Base-by-base conservation (phyloP, 164 flowering plant genomes). In the Chimonanthus salicifolius region DNA sequence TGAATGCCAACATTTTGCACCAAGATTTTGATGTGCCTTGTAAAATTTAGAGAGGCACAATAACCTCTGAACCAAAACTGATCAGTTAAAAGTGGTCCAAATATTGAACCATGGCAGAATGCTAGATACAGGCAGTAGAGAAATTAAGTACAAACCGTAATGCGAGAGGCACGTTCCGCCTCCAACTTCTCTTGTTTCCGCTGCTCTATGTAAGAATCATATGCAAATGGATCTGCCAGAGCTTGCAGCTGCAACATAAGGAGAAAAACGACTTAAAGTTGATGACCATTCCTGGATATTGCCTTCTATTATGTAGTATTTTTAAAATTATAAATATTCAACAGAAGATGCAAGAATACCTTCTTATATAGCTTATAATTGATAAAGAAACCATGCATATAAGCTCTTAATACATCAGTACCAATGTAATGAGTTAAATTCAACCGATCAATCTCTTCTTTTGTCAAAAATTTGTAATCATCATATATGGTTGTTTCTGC, bases 301-400 rank as follows among this genome's bases (percentile, higher is more conserved):
- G 45, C 58, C 58, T 11, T 48, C 21, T 15, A 49, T 54, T 6
- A 48, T 20, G 10, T 13, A 58, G 44, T 18, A 9, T 54, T 13
- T 8, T 54, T n/a, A 46, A 71, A 33, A 58, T 62, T 5, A 46
- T 15, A 69, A n/a, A 58, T 44, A 58, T 54, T 66, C 47, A 45
- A 21, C 11, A 15, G 16, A 13, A 20, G 47, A 69, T 45, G 64
- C 71, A 76, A 49, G 65, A 75, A 71, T 58, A 90, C 97, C 95
- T 86, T 88, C 76, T 86, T 85, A 82, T 95, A 95, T 73, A 91
- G 71, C 62, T 85, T 77, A 77, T 88, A 78, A 81, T 91, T 85
- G 79, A 95, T 79, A 67, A 91, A 92, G 86, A 76, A 95, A 6
- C 99, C 99, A 83, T 95, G 99, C 97, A 93, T 87, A 76, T 85